Conservation (phyloP, 371 early-diverging fungal genomes). For the Apophysomyces sp. region DNA sequence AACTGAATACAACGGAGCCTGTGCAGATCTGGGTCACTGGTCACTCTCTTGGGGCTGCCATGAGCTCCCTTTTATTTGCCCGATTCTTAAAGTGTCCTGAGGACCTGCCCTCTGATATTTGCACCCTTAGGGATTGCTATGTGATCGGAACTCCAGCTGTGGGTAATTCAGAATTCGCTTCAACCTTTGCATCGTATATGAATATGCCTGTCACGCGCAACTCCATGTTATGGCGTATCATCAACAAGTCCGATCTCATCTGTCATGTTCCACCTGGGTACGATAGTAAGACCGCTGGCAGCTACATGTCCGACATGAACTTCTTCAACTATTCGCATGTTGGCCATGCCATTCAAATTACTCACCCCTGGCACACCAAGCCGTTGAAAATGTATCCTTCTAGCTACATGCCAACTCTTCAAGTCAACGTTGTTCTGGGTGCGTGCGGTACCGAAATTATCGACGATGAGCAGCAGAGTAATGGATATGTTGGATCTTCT, state of each 20-base stretch:
- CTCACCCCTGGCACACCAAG: conserved; percentile 11
- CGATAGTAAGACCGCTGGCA: conserved; percentile 20
- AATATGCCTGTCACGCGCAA: conserved; percentile 20
- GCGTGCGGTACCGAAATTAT: neutral
- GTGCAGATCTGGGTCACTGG: conserved; percentile 54
- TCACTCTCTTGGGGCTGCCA: conserved; percentile 52
- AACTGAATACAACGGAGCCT: conserved; percentile 21
- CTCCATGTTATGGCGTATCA: conserved; percentile 38
- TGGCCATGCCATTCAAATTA: conserved; percentile 37
- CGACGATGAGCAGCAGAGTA: neutral
- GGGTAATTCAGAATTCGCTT: conserved; percentile 47
- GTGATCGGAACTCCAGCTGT: conserved; percentile 45
- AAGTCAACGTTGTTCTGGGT: conserved; percentile 12
- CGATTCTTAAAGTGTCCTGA: conserved; percentile 40
- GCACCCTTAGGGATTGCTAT: conserved; percentile 42
- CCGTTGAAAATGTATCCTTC: conserved; percentile 30
- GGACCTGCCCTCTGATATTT: conserved; percentile 21
- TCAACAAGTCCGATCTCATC: conserved; percentile 32
- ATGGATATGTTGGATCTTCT: neutral
- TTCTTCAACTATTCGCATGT: conserved; percentile 47
- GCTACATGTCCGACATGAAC: conserved; percentile 17
- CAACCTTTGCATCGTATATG: conserved; percentile 29
- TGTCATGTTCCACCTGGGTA: conserved; percentile 31
- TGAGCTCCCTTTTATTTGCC: conserved; percentile 47
- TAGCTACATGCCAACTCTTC: conserved; percentile 19